These are phyloP conservation scores for Botrytis cinerea DNA, from an alignment of 2,329 filamentous ascomycete species.

Conservation along the genomic window DNA sequence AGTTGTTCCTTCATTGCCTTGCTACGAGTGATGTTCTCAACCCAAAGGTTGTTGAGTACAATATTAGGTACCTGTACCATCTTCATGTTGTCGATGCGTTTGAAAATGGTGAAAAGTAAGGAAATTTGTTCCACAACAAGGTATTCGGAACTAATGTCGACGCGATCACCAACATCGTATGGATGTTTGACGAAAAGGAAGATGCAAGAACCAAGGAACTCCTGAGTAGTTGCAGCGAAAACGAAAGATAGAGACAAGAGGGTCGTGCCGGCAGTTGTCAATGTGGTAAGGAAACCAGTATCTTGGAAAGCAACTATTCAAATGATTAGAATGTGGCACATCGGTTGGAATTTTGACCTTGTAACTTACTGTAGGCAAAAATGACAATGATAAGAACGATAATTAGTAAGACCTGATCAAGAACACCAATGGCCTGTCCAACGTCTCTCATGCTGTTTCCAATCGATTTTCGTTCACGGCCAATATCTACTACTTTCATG, in stretches of 20 bases:
- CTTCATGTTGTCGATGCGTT: conserved; percentile 78
- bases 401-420: conserved; percentile 82
- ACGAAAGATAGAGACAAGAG: conserved; percentile 96
- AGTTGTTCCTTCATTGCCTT: conserved; percentile 87
- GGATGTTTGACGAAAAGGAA: conserved; percentile 99
- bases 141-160: conserved; percentile 71
- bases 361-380: conserved; percentile 72
- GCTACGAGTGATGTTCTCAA: conserved; percentile 90
- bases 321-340: conserved; percentile 33
- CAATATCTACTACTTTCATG: conserved; percentile 78
- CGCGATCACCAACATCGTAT: conserved; percentile 91
- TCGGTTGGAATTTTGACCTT: conserved; percentile 19
- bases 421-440: conserved; percentile 86
- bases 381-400: conserved; percentile 79
- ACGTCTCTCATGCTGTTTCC: conserved; percentile 96
- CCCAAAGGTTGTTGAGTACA: conserved; percentile 86
- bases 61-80: conserved; percentile 83
- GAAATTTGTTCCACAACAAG: conserved; percentile 93
- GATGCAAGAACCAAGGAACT: conserved; percentile 96
- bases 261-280: conserved; percentile 87
- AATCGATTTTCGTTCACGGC: conserved; percentile 84
- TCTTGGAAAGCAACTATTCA: conserved; percentile 78
- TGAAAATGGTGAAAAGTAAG: conserved; percentile 89
- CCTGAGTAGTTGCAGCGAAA: conserved; percentile 87
- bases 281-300: conserved; percentile 77